Conservation (phyloP, 169 alveolate species). For the Cystoisospora suis region DNA sequence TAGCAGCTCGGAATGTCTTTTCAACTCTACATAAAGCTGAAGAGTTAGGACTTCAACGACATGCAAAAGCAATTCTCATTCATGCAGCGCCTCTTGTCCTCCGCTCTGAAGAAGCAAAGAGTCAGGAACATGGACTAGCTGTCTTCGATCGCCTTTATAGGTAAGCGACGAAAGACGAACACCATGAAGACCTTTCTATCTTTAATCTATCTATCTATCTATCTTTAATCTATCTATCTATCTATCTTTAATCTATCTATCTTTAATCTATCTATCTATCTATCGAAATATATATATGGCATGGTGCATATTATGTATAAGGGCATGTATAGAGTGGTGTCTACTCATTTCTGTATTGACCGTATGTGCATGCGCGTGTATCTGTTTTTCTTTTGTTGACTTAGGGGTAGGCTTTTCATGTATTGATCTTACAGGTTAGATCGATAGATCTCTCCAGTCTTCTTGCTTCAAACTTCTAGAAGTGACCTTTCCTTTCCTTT, state of each 20-base stretch:
- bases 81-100: background rate
- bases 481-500: background rate
- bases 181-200: background rate
- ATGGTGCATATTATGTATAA: background rate
- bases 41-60: background rate
- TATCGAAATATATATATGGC: no score
- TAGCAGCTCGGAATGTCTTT: conserved; percentile 19
- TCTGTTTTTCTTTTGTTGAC: background rate
- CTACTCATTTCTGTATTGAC: background rate
- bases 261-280: background rate
- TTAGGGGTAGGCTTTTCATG: background rate
- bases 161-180: background rate
- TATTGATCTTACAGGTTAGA: background rate
- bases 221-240: background rate
- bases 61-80: background rate
- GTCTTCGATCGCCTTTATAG: conserved; percentile 34
- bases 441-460: background rate
- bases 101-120: no score
- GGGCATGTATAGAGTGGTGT: background rate
- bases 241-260: background rate
- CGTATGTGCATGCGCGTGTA: background rate
- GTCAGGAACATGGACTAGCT: conserved; percentile 22
- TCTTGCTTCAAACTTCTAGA: background rate
- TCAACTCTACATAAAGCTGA: conserved; percentile 47
- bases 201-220: background rate